phyloP scores from a whole-genome alignment of 495 filamentous ascomycete species.

The Penicillium soppii region DNA sequence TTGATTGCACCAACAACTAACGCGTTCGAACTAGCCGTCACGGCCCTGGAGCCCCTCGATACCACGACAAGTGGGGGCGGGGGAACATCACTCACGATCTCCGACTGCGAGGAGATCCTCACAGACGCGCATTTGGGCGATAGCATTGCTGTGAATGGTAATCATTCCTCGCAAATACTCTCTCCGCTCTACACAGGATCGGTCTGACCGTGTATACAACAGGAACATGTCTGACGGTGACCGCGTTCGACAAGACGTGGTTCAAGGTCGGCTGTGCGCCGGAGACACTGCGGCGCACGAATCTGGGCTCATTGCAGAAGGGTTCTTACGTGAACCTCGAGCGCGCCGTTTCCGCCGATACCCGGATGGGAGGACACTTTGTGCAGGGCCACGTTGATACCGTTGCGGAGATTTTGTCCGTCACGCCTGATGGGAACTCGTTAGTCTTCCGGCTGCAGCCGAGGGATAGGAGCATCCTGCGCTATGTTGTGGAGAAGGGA shows the following conservation, averaged over 20 bases:
- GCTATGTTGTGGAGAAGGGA: constrained; percentile 94
- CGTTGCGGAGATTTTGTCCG: constrained; percentile 65
- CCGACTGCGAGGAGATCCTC: constrained; percentile 70
- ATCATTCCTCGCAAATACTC: background rate
- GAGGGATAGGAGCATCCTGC: constrained; percentile 60
- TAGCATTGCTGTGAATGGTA: constrained; percentile 89
- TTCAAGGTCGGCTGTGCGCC: constrained; percentile 97
- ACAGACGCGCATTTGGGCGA: constrained; percentile 83
- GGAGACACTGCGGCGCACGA: constrained; percentile 94
- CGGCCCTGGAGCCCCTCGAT: constrained; percentile 76
- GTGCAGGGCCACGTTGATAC: constrained; percentile 96
- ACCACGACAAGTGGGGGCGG: constrained; percentile 63
- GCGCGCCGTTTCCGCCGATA: constrained; percentile 81
- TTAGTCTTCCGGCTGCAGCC: constrained; percentile 81
- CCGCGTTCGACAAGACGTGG: constrained; percentile 60
- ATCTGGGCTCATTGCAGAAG: constrained; percentile 69
- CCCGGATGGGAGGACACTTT: constrained; percentile 74
- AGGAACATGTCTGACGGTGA: constrained; percentile 90
- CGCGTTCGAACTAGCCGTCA: constrained; percentile 60
- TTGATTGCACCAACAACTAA: constrained; percentile 11
- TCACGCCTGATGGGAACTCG: constrained; percentile 80
- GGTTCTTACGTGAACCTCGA: constrained; percentile 80
- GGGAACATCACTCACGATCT: constrained; percentile 89
- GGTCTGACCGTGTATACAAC: no score
- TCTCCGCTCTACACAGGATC: no score